Base-by-base conservation (phyloP, 2,329 filamentous ascomycete genomes). In the Aspergillus cejpii region DNA sequence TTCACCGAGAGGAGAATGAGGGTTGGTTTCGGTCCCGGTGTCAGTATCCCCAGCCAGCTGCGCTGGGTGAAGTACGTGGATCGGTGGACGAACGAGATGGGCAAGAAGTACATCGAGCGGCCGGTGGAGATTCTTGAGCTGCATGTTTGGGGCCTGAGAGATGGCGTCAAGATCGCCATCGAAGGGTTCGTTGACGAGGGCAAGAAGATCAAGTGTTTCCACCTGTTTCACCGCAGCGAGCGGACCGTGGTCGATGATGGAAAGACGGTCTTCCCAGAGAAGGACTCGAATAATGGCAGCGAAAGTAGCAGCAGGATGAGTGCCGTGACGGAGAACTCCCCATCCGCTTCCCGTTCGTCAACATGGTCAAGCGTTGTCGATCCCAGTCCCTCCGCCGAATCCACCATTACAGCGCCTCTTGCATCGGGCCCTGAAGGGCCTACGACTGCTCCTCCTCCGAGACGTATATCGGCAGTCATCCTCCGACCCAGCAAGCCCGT, bases 21-120 rank as follows among this genome's bases (percentile, higher is more conserved):
- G 39, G 85, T 86, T 2, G 83, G 83, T 14, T 97, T 96, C 62
- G 92, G 91, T 1, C 78, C 83, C 1, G 92, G 92, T 3, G 84
- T 98, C 19, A 92, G 86, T 26, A 98, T 98, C 37, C 89, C 90
- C 0, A 95, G 88, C 54, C 92, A 98, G 66, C 67, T 94, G 48
- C 78, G 92, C 7, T 96, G 87, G 79, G 76, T 98, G 14, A 76
- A 77, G 23, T 98, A 98, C 61, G 87, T 96, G 7, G 85, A 95
- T 58, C 79, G 85, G 10, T 96, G 91, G 91, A 78, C 86, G 2
- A 80, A 80, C 43, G 69, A 79, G 21, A 56, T 72, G 54, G 80
- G 77, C 14, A 94, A 94, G 67, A 76, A 77, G 43, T 98, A 97
- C 58, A 72, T 87, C 6, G 91, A 97, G 59, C 74, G 86, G 14